Evolutionary conservation across 2,329 filamentous ascomycete genomes (phyloP), one percentile per base, ranked within the genome.

Genomic region (Diaporthe vexans): DNA sequence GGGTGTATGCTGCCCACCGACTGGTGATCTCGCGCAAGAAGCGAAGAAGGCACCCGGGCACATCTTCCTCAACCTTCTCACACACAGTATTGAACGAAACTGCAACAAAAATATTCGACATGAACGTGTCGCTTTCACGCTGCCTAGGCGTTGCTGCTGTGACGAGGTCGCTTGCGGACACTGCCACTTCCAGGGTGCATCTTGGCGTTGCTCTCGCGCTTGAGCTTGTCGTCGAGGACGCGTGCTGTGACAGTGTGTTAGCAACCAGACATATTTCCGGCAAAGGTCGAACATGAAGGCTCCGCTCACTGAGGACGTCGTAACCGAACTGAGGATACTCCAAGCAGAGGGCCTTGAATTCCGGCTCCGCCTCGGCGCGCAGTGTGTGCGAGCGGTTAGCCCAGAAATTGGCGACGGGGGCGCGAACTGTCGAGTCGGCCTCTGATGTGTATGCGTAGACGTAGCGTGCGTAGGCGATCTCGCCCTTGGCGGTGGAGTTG

Each of bases 311-410:
- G 75, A 98, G 90, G 73, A 98, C 94, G 83, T 98, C 95, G 86
- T 95, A 98, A 80, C 94, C 94, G 81, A 98, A 98, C 81, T 97
- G 93, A 24, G 95, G 95, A 81, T 92, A 95, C 84, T 98, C 94
- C 82, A 98, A 85, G 85, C 95, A 98, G 84, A 98, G 91, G 59
- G 89, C 83, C 82, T 92, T 91, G 89, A 98, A 98, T 84, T 97
- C 94, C 9, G 91, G 89, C 83, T 97, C 94, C 51, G 95, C 94
- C 84, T 97, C 94, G 83, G 95, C 89, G 24, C 95, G 93, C 77
- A 98, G 86, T 17, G 94, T 92, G 85, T 97, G 95, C 74, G 90
- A 92, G 76, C 94, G 89, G 61, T 90, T 93, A 8, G 95, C 95
- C 95, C 95, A 98, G 87, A 97, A 97, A 72, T 92, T 93, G n/a